Conservation (phyloP, 176 grass and related monocot genomes). For the Aegilops umbellulata region DNA sequence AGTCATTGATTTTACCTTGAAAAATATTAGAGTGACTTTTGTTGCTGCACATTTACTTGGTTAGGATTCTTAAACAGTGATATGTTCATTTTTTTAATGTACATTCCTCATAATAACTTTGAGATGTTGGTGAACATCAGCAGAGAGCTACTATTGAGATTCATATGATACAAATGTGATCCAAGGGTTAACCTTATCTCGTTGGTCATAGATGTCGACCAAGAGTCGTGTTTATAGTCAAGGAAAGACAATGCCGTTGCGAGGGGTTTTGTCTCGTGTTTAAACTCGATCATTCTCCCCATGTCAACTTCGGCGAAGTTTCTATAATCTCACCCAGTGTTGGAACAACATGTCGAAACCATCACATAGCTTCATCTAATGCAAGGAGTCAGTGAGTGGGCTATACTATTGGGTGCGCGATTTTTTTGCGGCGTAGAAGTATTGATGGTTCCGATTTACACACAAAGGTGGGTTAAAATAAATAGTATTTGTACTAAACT, state of each 20-base stretch:
- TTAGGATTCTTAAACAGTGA: too few relatives aligned
- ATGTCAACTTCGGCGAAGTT: accelerated
- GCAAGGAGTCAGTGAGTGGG: too few relatives aligned
- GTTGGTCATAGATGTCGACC: accelerated
- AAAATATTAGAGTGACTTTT: too few relatives aligned
- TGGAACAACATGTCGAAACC: not conserved
- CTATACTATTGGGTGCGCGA: accelerated
- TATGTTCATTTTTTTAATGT: not conserved
- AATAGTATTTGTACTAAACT: not conserved
- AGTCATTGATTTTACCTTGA: too few relatives aligned
- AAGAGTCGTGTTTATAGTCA: not conserved
- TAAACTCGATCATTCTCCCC: not conserved
- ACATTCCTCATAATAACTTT: not conserved
- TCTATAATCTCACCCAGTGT: accelerated
- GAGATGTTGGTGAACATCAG: not conserved
- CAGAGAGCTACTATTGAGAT: not conserved
- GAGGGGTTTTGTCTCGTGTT: too few relatives aligned
- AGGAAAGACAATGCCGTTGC: accelerated
- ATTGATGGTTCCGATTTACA: accelerated
- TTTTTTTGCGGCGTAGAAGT: too few relatives aligned
- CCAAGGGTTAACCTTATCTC: not conserved
- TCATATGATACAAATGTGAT: not conserved
- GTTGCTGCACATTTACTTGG: too few relatives aligned
- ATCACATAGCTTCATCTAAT: accelerated
- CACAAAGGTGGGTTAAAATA: not conserved